Conservation (phyloP, 1,284 basidiomycete genomes). For the Pyrrhoderma noxium region DNA sequence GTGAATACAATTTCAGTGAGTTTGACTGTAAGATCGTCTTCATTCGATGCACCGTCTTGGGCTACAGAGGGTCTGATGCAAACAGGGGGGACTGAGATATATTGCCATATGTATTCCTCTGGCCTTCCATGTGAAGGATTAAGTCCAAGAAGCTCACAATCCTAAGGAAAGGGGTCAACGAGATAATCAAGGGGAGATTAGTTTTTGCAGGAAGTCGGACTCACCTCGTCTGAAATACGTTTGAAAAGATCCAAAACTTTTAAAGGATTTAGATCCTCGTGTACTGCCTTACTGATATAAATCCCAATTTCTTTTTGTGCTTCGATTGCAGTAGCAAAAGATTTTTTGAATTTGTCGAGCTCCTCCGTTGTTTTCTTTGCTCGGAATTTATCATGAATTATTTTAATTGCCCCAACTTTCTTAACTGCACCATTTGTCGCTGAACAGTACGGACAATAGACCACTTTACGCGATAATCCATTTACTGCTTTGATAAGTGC, state of each 20-base stretch:
- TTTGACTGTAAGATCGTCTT: slow-evolving; percentile 98
- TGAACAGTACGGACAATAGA: slow-evolving; percentile 91
- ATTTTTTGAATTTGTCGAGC: slow-evolving; percentile 82
- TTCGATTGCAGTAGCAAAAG: slow-evolving; percentile 78
- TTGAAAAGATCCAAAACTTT: slow-evolving; percentile 93
- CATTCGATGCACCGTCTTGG: slow-evolving; percentile 95
- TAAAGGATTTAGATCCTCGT: slow-evolving; percentile 93
- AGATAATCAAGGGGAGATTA: neutral
- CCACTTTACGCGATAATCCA: slow-evolving; percentile 79
- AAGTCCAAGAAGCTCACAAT: slow-evolving; percentile 91
- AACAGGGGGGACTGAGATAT: slow-evolving; percentile 96
- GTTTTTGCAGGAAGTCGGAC: slow-evolving; percentile 18
- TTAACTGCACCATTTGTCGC: slow-evolving; percentile 95
- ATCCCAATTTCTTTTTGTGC: slow-evolving; percentile 82
- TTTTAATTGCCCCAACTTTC: slow-evolving; percentile 91
- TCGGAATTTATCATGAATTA: slow-evolving; percentile 96
- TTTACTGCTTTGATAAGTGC: slow-evolving; percentile 87
- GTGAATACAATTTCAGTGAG: slow-evolving; percentile 96
- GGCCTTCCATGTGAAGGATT: slow-evolving; percentile 87
- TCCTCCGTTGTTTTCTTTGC: slow-evolving; percentile 91
- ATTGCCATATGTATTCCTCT: slow-evolving; percentile 99
- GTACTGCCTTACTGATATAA: slow-evolving; percentile 83
- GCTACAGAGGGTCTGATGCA: slow-evolving; percentile 97
- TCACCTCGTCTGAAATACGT: slow-evolving; percentile 85
- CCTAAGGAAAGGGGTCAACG: slow-evolving; percentile 43